These are phyloP conservation scores for Pestalotiopsis sp. DNA, from an alignment of 2,329 filamentous ascomycete species.

Conservation along the genomic window DNA sequence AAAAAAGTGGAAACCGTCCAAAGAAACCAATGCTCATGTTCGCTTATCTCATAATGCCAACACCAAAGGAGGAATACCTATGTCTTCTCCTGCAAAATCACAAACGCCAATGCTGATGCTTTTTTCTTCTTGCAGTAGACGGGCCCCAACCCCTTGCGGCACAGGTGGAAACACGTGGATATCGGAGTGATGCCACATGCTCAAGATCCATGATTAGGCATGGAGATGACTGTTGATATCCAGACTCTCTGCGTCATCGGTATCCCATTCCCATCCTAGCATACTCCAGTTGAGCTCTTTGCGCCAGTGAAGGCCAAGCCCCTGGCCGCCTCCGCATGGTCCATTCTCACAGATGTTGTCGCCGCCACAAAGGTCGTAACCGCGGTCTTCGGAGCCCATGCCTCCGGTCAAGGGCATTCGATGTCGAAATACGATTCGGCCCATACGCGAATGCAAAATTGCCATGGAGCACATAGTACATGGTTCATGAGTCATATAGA, in stretches of 20 bases:
- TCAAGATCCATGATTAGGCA: conserved; percentile 37
- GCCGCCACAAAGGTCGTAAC: conserved; percentile 41
- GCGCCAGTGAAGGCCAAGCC: conserved; percentile 72
- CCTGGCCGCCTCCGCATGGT: conserved; percentile 53
- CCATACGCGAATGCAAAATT: conserved; percentile 90
- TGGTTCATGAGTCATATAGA: conserved; percentile 94
- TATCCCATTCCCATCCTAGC: conserved; percentile 77
- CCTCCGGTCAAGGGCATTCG: conserved; percentile 83
- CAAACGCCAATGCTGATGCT: conserved; percentile 22
- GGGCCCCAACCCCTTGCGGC: conserved; percentile 26
- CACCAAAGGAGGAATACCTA: conserved; percentile 43
- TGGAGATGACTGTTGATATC: conserved; percentile 52
- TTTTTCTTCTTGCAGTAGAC: conserved; percentile 22
- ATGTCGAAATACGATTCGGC: conserved; percentile 77
- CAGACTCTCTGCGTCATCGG: conserved; percentile 41
- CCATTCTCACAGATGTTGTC: conserved; percentile 31
- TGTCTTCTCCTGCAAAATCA: conserved; percentile 25
- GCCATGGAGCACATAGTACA: conserved; percentile 98
- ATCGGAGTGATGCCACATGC: conserved; percentile 23
- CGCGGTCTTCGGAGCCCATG: conserved; percentile 75
- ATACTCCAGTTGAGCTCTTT: conserved; percentile 86
- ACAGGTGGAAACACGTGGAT: not conserved
- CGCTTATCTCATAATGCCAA: conserved; percentile 27
- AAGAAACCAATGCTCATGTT: conserved; percentile 12
- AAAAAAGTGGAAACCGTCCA: not conserved